Percentiles rank a stretch among this genome's conserved stretches.
These are phyloP conservation scores for Paramyrothecium roridum DNA, from an alignment of 2,329 filamentous ascomycete genomes.

Conservation along the genomic window DNA sequence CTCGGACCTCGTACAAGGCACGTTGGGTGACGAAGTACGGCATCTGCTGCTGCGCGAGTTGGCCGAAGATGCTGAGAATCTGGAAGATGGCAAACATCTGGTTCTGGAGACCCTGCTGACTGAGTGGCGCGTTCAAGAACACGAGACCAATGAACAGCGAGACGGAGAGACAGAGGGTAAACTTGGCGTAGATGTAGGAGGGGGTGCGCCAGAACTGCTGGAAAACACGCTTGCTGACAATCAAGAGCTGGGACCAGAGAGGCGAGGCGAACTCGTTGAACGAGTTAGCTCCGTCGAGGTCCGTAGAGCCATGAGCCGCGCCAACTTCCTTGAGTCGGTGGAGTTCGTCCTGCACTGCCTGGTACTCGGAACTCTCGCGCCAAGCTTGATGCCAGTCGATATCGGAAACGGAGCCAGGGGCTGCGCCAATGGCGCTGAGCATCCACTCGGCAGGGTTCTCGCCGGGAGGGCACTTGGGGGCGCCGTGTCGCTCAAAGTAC, in stretches of 20 bases:
- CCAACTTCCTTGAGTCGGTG: conserved; percentile 49
- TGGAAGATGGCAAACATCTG: conserved; percentile 87
- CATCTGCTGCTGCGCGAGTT: conserved; percentile 76
- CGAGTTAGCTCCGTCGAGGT: conserved; percentile 26
- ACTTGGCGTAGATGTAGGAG: conserved; percentile 84
- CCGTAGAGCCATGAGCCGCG: conserved; percentile 33
- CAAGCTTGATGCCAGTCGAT: conserved; percentile 61
- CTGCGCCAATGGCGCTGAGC: conserved; percentile 57
- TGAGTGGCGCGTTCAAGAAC: conserved; percentile 69
- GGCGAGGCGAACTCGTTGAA: conserved; percentile 80
- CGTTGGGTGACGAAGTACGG: conserved; percentile 81
- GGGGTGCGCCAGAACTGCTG: conserved; percentile 91
- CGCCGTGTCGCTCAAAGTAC: conserved; percentile 74
- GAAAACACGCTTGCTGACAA: conserved; percentile 73
- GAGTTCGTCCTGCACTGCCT: conserved; percentile 51
- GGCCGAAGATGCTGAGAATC: conserved; percentile 76
- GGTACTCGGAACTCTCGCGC: conserved; percentile 53
- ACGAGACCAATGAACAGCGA: conserved; percentile 79
- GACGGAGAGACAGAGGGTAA: conserved; percentile 60
- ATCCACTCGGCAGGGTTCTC: conserved; percentile 82
- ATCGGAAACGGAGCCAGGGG: conserved; percentile 56
- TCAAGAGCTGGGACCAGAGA: conserved; percentile 62
- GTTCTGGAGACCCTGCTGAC: conserved; percentile 78
- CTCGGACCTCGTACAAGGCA: conserved; percentile 78
- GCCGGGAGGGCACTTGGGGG: conserved; percentile 56